These are phyloP conservation scores for Oropetium thomaeum DNA, from an alignment of 176 grass and related monocot genomes.

Conservation along the genomic window DNA sequence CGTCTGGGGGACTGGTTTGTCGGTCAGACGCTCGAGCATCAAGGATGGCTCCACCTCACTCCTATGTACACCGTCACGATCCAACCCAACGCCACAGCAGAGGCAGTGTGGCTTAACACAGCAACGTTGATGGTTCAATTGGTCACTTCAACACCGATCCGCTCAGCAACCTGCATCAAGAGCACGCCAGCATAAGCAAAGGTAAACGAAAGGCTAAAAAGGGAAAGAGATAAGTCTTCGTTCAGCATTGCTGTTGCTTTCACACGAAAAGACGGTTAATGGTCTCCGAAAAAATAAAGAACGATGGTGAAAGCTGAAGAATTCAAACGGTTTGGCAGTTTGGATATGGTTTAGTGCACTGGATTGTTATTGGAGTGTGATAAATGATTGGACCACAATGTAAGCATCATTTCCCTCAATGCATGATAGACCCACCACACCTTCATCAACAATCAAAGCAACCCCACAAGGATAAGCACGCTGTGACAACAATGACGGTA, in stretches of 20 bases:
- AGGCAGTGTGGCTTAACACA: neutral
- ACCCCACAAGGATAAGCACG: neutral
- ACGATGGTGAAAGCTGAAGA: neutral
- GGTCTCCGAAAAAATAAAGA: neutral
- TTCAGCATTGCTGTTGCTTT: neutral
- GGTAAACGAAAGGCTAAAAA: neutral
- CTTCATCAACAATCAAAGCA: neutral
- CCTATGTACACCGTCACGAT: conserved; percentile 6
- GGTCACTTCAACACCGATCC: conserved; percentile 23
- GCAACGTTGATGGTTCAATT: neutral
- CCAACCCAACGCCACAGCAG: neutral
- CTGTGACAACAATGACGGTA: neutral
- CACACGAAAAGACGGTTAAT: neutral
- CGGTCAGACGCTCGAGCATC: neutral
- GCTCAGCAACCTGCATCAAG: conserved; percentile 31
- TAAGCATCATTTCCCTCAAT: neutral
- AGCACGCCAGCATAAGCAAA: neutral
- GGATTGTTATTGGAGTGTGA: neutral
- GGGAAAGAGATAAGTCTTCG: neutral
- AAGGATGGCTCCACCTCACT: neutral
- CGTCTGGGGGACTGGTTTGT: neutral
- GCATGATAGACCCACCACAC: neutral
- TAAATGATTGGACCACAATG: neutral
- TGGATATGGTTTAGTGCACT: neutral
- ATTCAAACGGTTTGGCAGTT: too few species aligned